A percentile compares a stretch with the other conserved stretches of the same genome.
Evolutionary conservation across 2,329 filamentous ascomycete genomes (phyloP).

Genomic region (Furcasterigmium furcatum): DNA sequence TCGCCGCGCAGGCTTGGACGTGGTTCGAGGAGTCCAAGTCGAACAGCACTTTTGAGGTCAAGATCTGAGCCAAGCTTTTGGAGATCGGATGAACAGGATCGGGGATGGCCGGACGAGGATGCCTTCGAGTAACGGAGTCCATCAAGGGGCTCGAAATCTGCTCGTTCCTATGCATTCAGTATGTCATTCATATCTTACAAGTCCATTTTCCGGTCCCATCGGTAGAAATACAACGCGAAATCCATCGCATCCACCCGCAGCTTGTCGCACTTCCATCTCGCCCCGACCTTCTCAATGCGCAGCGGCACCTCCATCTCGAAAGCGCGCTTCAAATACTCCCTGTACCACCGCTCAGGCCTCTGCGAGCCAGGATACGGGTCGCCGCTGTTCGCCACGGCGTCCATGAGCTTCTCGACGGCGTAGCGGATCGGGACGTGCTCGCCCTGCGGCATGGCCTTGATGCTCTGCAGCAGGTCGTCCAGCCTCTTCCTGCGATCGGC

Average conservation of each 20-base stretch:
- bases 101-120: too few species aligned
- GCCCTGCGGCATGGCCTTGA: neutral
- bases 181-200: too few species aligned
- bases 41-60: too few species aligned
- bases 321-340: neutral
- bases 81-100: too few species aligned
- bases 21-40: too few species aligned
- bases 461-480: too few species aligned
- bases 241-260: neutral
- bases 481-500: too few species aligned
- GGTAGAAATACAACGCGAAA: neutral
- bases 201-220: constrained; percentile 47
- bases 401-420: neutral
- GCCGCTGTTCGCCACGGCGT: neutral
- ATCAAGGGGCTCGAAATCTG: too few species aligned
- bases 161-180: too few species aligned
- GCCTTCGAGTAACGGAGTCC: too few species aligned
- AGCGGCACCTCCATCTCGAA: neutral
- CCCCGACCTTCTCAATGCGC: neutral
- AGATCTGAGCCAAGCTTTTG: too few species aligned
- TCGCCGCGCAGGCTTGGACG: too few species aligned
- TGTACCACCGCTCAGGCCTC: neutral
- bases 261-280: neutral
- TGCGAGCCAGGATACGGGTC: neutral
- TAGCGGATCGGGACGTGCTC: neutral